Percentiles rank a stretch among this genome's conserved stretches.
Conservation (phyloP, 2,329 filamentous ascomycete genomes). For the Colletotrichum salicis region DNA sequence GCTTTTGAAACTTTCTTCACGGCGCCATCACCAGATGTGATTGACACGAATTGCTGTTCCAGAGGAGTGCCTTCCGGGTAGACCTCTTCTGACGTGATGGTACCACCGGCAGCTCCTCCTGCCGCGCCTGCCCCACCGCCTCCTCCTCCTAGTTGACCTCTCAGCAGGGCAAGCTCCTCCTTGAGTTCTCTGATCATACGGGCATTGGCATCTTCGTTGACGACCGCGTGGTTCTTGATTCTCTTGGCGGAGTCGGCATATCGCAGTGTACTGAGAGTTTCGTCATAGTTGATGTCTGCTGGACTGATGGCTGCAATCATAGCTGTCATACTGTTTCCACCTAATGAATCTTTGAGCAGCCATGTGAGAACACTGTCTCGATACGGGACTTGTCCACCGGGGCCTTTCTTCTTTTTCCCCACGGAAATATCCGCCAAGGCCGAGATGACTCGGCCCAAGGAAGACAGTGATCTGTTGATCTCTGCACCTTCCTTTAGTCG, state of each 20-base stretch:
- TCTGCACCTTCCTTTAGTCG: constrained; percentile 97
- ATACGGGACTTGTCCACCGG: constrained; percentile 84
- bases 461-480: constrained; percentile 97
- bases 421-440: constrained; percentile 91
- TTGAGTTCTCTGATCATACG: constrained; percentile 99
- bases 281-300: constrained; percentile 98
- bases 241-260: constrained; percentile 98
- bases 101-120: constrained; percentile 53
- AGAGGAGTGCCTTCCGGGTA: constrained; percentile 93
- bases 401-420: constrained; percentile 83
- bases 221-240: constrained; percentile 99
- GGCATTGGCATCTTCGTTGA: constrained; percentile 98
- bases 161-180: constrained; percentile 86
- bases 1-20: constrained; percentile 98
- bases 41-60: constrained; percentile 96
- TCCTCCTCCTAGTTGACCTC: constrained; percentile 81
- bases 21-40: constrained; percentile 84
- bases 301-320: constrained; percentile 99
- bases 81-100: constrained; percentile 76
- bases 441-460: constrained; percentile 95
- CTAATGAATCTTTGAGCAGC: constrained; percentile 95
- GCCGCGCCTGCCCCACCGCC: constrained; percentile 57
- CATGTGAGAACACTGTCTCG: constrained; percentile 97
- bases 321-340: constrained; percentile 98
- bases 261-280: constrained; percentile 92